Base-by-base conservation (phyloP, 306 rosid genomes). In the Citrullus colocynthis region DNA sequence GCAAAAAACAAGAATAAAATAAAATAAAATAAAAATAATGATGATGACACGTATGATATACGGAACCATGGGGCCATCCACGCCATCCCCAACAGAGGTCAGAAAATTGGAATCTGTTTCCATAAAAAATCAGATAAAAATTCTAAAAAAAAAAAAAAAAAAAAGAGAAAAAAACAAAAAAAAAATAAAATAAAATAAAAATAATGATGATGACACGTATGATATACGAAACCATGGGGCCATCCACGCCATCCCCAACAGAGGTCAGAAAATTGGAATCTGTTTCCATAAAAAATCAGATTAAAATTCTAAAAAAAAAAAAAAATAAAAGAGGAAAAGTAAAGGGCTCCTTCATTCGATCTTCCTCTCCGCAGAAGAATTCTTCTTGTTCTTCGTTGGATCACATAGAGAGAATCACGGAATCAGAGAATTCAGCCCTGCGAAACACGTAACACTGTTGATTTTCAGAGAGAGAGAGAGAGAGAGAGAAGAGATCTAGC, bases 361-460 rank as follows among this genome's bases (percentile, higher is more conserved):
- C 78, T n/a, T 6, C 69, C 28, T n/a, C 79, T 81, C 71, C 32
- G 51, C 78, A 51, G 80, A 32, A 83, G 74, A 73, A 52, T 12
- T 42, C 44, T 71, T 84, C 83, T 84, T 82, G 87, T 88, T 83
- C 85, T 87, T 28, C 80, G 78, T 52, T 52, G 45, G 78, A 66
- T 55, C 78, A 78, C 81, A 77, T 82, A 64, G 87, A 78, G 85
- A 83, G 80, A 83, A 30, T 56, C 82, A 21, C 41, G 13, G 86
- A 76, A 75, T 56, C 85, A 82, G 78, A 73, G 79, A 82, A 49
- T 30, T 69, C 51, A 81, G 87, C 87, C 71, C 82, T 75, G 81
- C 6, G 20, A 36, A 78, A 87, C 91, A 88, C 87, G 86, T 85
- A 52, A 8, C 44, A 1, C 45, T 36, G 34, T 2, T 45, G 16